Evolutionary conservation across 2,329 filamentous ascomycete genomes (phyloP).

Genomic region (Colletotrichum tabaci): DNA sequence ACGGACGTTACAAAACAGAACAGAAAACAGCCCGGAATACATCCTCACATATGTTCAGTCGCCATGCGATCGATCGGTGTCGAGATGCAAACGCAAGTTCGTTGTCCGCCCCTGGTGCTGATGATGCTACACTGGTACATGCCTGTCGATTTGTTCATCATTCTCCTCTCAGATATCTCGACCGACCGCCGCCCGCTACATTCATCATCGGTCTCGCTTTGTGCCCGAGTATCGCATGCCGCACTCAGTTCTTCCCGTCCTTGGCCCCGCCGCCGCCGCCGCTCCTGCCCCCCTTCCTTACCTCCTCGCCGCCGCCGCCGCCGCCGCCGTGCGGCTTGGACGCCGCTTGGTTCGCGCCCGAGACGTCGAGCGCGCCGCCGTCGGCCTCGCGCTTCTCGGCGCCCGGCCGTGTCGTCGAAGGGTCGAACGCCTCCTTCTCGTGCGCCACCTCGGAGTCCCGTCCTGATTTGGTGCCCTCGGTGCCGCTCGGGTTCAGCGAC

Average conservation of each 20-base stretch:
- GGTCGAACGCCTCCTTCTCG: constrained; percentile 76
- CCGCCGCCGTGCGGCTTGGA: constrained; percentile 56
- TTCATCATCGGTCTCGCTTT: background rate
- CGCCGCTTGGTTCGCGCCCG: constrained; percentile 61
- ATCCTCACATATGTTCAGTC: constrained; percentile 8
- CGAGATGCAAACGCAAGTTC: background rate
- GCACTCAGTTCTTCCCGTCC: constrained; percentile 44
- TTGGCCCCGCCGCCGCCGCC: constrained; percentile 50
- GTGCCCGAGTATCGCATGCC: background rate
- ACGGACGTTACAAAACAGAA: background rate
- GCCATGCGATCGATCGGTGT: constrained; percentile 10
- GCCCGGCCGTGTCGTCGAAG: constrained; percentile 77
- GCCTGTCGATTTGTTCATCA: background rate
- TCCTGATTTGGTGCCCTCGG: constrained; percentile 79
- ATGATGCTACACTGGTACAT: constrained; percentile 1
- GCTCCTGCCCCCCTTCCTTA: constrained; percentile 54
- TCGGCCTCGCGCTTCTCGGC: constrained; percentile 59
- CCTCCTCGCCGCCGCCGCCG: constrained; percentile 51
- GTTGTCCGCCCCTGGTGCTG: constrained; percentile 9
- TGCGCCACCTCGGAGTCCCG: constrained; percentile 72
- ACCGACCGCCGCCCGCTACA: background rate
- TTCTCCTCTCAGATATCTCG: background rate
- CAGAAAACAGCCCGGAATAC: background rate
- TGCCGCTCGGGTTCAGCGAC: constrained; percentile 74
- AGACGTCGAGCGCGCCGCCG: constrained; percentile 57